Evolutionary conservation across 140 eudicot species (phyloP), one percentile per base, ranked within the genome.

Genomic region (Cichorium intybus): DNA sequence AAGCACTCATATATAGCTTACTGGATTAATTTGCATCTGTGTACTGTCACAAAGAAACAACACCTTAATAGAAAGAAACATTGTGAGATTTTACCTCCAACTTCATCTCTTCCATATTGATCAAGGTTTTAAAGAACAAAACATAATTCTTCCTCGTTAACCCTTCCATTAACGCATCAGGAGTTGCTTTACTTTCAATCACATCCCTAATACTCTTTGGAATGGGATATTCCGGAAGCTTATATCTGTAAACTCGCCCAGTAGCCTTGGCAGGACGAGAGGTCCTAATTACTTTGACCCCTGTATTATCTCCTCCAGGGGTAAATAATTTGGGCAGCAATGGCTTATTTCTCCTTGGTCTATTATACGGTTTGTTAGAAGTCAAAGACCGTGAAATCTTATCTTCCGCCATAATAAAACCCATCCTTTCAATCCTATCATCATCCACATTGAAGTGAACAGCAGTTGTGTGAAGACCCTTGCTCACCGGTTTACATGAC

Each of bases 331-430:
- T 66, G n/a, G 64, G 55, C 22, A 58, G 61, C 39, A 70, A 24
- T 9, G 57, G 78, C 50, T 69, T 77, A 68, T 85, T 87, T 73
- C 70, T 83, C 56, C 73, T 65, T 3, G 73, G 72, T 59, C 92
- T 79, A 26, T 48, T 28, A 58, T 73, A 87, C 6, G 84, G 91
- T 52, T 48, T 88, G 37, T 64, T 62, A 21, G 95, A 84, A 46
- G 92, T 74, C 58, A 92, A 75, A 18, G 89, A 86, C 60, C 69
- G 57, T 27, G 98, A 88, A 31, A 92, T 66, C 48, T 77, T 85
- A 77, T 92, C 96, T 77, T 88, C 98, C 6, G 85, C 95, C 74
- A 92, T 66, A 46, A 92, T 69, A 62, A 92, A 83, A 8, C 85
- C 92, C 67, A 92, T 12, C 7, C 96, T 70, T 54, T 92, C 98